Evolutionary conservation across 139 green algal species (phyloP).

Genomic region (Monoraphidium neglectum): DNA sequence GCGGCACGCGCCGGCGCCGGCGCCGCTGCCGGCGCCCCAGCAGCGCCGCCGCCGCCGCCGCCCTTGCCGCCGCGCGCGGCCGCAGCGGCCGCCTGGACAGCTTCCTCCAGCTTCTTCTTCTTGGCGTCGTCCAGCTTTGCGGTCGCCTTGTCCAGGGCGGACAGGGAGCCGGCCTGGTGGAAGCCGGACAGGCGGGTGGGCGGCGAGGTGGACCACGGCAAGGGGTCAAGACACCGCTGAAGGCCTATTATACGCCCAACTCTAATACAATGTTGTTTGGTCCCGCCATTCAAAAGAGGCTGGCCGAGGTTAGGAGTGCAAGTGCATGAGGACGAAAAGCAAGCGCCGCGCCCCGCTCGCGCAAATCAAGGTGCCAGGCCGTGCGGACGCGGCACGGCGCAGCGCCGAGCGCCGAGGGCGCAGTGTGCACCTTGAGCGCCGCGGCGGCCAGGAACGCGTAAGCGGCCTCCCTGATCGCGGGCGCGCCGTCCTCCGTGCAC

Average conservation of each 20-base stretch:
- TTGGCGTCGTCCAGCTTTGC: slow-evolving; percentile 72
- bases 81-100: slow-evolving; percentile 41
- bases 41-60: neutral
- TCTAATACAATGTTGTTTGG: too few relatives aligned
- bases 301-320: too few relatives aligned
- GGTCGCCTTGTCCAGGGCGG: slow-evolving; percentile 58
- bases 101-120: slow-evolving; percentile 81
- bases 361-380: too few relatives aligned
- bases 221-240: too few relatives aligned
- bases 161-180: slow-evolving; percentile 46
- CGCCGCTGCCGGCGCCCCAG: neutral
- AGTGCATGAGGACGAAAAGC: too few relatives aligned
- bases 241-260: too few relatives aligned
- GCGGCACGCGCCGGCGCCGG: neutral
- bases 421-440: slow-evolving; percentile 55
- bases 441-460: slow-evolving; percentile 69
- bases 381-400: neutral
- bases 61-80: neutral
- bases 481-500: slow-evolving; percentile 67
- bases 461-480: slow-evolving; percentile 72
- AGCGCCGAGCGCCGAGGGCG: neutral
- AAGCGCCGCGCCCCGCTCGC: too few relatives aligned
- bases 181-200: neutral
- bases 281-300: too few relatives aligned
- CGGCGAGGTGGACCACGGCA: too few relatives aligned